Base-by-base conservation (phyloP, 2,329 filamentous ascomycete genomes). In the Dothideomycetes sp. region DNA sequence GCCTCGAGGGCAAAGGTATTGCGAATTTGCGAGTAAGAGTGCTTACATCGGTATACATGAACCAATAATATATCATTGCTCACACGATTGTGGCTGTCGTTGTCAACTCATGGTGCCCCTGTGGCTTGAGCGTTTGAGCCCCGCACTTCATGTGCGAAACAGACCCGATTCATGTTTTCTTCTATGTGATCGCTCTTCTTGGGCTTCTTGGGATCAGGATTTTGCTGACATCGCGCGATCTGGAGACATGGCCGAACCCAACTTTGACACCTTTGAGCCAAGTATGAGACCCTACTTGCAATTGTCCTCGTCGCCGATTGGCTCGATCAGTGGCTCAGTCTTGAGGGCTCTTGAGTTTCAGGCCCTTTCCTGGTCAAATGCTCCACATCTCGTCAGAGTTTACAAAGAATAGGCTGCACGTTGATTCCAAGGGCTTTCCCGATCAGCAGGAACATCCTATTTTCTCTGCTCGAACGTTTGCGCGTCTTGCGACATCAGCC, bases 391-490 rank as follows among this genome's bases (percentile, higher is more conserved):
- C 27, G 27, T 31, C 34, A 37, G 25, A 29, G 25, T 29, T 37
- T 29, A 37, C 34, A 37, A 24, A 24, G 23, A 24, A 7, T 7
- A 12, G 23, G 12, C 23, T 24, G 23, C 23, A n/a, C n/a, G n/a
- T n/a, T n/a, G n/a, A n/a, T 12, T 24, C 7, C 23, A 7, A 7
- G 7, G 23, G 23, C 7, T 7, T 29, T n/a, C 27, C 23, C 22
- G 37, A 40, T 40, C 37, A 40, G 29, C 37, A 40, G 37, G 37
- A 25, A 25, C 37, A 29, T 33, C 37, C n/a, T n/a, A n/a, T n/a
- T n/a, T n/a, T n/a, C 32, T 22, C 29, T 33, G 22, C 37, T 40
- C 27, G 22, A 24, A 15, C 36, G 35, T 38, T 19, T 32, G 18
- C 37, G 29, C 37, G 29, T 32, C 19, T 17, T 12, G n/a, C 18